Percentiles rank a stretch among this genome's conserved stretches.
Conservation (phyloP, 164 flowering plant genomes). For the Piper betle region DNA sequence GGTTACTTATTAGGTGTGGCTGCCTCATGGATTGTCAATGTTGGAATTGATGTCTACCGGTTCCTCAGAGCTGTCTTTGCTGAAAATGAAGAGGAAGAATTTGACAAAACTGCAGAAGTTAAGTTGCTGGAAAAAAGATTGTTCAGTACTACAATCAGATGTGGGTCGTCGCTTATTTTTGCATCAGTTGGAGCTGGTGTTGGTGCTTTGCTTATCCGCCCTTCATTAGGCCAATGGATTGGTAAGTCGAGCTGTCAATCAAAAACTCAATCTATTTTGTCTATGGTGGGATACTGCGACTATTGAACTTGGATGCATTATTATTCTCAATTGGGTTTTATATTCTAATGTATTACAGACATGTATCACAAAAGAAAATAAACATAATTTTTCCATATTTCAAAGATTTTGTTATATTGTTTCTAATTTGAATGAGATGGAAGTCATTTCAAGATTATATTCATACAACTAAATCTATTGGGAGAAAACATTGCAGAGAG, state of each 20-base stretch:
- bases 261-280: neutral
- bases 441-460: too few species aligned
- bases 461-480: too few species aligned
- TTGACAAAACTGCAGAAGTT: slow-evolving; percentile 24
- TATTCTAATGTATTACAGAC: too few species aligned
- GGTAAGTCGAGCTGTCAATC: slow-evolving; percentile 38
- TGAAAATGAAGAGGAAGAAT: slow-evolving; percentile 10
- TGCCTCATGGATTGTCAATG: slow-evolving; percentile 83
- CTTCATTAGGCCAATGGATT: slow-evolving; percentile 85
- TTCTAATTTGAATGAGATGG: too few species aligned
- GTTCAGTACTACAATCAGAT: slow-evolving; percentile 35
- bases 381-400: too few species aligned
- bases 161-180: slow-evolving; percentile 64
- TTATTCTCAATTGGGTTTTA: too few species aligned
- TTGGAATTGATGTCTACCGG: slow-evolving; percentile 56
- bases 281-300: neutral
- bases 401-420: too few species aligned
- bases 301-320: neutral
- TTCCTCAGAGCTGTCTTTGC: slow-evolving; percentile 25
- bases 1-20: slow-evolving; percentile 71
- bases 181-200: slow-evolving; percentile 88
- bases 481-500: too few species aligned
- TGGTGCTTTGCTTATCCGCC: slow-evolving; percentile 60
- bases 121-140: slow-evolving; percentile 44
- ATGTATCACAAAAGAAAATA: too few species aligned